Evolutionary conservation across 1,139 yeast species (phyloP).

Genomic region (Geotrichum restrictum): DNA sequence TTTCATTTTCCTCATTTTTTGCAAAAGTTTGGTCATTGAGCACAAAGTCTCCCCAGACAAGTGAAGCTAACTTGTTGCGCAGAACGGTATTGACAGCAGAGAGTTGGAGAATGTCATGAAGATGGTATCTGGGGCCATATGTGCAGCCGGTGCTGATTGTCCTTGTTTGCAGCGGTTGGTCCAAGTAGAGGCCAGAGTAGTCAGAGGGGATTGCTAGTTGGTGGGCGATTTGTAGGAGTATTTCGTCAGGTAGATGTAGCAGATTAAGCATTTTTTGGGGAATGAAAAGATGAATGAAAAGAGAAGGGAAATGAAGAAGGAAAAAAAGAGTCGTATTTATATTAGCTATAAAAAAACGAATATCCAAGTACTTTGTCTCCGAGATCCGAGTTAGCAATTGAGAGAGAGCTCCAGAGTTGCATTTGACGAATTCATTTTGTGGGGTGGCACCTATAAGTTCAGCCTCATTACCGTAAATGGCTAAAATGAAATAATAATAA

Average conservation of each 20-base stretch:
- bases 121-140: background rate
- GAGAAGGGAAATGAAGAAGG: background rate
- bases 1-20: background rate
- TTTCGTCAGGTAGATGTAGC: background rate
- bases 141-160: background rate
- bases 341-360: too few species aligned
- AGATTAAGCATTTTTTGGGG: background rate
- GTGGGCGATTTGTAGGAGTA: background rate
- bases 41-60: slow-evolving; percentile 7
- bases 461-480: too few species aligned
- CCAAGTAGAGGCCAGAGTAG: background rate
- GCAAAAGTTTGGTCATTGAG: background rate
- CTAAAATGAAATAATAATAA: too few species aligned
- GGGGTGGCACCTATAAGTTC: too few species aligned
- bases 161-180: background rate
- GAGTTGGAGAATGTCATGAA: background rate
- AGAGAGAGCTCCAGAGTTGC: too few species aligned
- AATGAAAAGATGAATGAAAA: background rate
- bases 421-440: too few species aligned
- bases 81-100: background rate
- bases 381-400: too few species aligned
- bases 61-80: background rate
- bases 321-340: too few species aligned
- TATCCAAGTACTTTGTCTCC: too few species aligned
- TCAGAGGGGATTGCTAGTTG: slow-evolving; percentile 1